Percentiles rank a stretch among this genome's conserved stretches.
These are phyloP conservation scores for Pleurotus tuber-regium DNA, from an alignment of 768 basidiomycete species.

Conservation along the genomic window DNA sequence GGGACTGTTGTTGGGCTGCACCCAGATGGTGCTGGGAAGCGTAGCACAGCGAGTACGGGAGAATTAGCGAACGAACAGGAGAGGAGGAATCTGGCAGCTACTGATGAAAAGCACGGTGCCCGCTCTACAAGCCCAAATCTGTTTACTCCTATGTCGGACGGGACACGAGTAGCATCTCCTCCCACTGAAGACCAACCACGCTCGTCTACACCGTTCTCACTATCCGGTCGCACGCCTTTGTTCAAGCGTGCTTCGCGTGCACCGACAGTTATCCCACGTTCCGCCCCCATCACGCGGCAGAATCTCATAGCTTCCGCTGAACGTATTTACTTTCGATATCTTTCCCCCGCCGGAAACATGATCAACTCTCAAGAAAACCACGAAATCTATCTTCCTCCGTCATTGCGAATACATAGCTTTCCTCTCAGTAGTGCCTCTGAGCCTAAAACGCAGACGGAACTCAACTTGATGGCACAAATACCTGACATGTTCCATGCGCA, in stretches of 20 bases:
- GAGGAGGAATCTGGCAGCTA: constrained; percentile 56
- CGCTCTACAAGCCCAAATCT: constrained; percentile 62
- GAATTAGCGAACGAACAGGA: constrained; percentile 71
- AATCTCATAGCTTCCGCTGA: constrained; percentile 94
- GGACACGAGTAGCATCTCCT: constrained; percentile 48
- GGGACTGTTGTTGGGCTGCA: constrained; percentile 82
- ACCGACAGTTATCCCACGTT: constrained; percentile 92
- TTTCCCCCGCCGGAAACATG: constrained; percentile 75
- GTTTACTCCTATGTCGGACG: constrained; percentile 40
- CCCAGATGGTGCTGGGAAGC: constrained; percentile 56
- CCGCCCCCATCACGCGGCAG: constrained; percentile 83
- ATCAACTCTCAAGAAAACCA: constrained; percentile 86
- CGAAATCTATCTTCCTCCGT: constrained; percentile 95
- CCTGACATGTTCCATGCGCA: constrained; percentile 98
- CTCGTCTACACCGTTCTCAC: constrained; percentile 77
- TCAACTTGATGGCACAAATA: constrained; percentile 78
- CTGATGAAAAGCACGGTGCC: constrained; percentile 41
- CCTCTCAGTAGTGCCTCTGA: constrained; percentile 75
- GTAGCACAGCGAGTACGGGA: constrained; percentile 80
- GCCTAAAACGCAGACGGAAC: constrained; percentile 66
- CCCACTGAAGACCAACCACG: constrained; percentile 47
- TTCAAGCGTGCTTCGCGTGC: constrained; percentile 85
- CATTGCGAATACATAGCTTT: constrained; percentile 89
- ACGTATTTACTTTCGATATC: constrained; percentile 93
- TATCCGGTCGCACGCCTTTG: constrained; percentile 70